These are phyloP conservation scores for Pilaira anomala DNA, from an alignment of 192 early-diverging fungal species.

Conservation along the genomic window DNA sequence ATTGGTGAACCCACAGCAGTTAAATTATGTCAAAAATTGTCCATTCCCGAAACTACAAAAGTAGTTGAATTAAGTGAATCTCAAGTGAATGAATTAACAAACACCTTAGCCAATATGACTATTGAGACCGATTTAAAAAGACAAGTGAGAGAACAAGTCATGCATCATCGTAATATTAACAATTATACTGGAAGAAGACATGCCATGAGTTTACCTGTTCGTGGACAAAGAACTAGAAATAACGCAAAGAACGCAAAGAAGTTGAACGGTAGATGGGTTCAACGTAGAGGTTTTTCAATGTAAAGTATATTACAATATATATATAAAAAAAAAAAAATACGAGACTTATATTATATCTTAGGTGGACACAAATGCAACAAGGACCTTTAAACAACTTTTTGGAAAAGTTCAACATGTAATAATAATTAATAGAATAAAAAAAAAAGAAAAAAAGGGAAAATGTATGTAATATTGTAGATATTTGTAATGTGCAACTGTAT, in stretches of 20 bases:
- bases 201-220: slow-evolving; percentile 83
- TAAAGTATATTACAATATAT: too few species aligned
- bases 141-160: slow-evolving; percentile 65
- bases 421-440: slow-evolving; percentile 5
- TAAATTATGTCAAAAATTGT: slow-evolving; percentile 74
- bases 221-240: slow-evolving; percentile 83
- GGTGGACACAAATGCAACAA: slow-evolving; percentile 30
- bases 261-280: slow-evolving; percentile 68
- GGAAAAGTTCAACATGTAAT: slow-evolving; percentile 18
- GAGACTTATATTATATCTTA: neutral
- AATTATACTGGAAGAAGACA: slow-evolving; percentile 82
- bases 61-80: slow-evolving; percentile 84
- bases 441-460: neutral
- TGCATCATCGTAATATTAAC: slow-evolving; percentile 69
- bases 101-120: slow-evolving; percentile 84
- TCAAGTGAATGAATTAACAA: slow-evolving; percentile 83
- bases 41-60: slow-evolving; percentile 82
- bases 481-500: too few species aligned
- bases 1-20: slow-evolving; percentile 76
- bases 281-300: slow-evolving; percentile 35
- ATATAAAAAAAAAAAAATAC: neutral
- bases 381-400: slow-evolving; percentile 35
- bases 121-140: slow-evolving; percentile 79
- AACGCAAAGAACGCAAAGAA: slow-evolving; percentile 87
- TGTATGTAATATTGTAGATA: neutral